Base-by-base conservation (phyloP, 2,329 filamentous ascomycete genomes). In the Fusarium devonianum region DNA sequence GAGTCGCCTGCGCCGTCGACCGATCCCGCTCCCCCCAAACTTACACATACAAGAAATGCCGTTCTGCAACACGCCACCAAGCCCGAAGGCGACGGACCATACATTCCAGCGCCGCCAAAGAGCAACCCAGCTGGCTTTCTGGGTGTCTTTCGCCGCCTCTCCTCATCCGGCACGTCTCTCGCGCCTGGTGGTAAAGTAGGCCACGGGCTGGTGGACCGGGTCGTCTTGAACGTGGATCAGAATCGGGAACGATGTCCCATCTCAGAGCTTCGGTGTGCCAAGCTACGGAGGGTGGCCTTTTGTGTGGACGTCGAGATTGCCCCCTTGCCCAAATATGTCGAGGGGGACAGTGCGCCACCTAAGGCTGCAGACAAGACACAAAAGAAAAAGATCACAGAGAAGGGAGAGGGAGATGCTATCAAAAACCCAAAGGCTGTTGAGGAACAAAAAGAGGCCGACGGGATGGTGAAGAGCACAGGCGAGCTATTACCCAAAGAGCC, bases 251-350 rank as follows among this genome's bases (percentile, higher is more conserved):
- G 94, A 57, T 96, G 91, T 69, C 80, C 84, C 17, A 84, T 97
- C 21, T 77, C 83, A 4, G 92, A 96, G 60, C 77, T 99, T 35
- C 86, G 92, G 59, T 84, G 87, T 64, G 83, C 84, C 37, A 96
- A 94, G 69, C 73, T 99, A 51, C 84, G 91, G 43, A 85, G 92
- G 42, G 94, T 99, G 1, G 89, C 93, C 0, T 99, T 99, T 67
- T 96, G 90, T 63, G 94, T 99, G 3, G 94, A 99, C 67, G 92
- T 99, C 4, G 94, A 99, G 71, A 96, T 99, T 66, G 93, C 93
- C 3, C 90, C 92, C 1, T 86, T 90, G 67, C 90, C 92, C 17
- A 86, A 84, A 62, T 94, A 95, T 62, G 73, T 77, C 11, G 89
- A 94, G 3, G 78, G 78, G 12, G 80, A 81, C 6, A 71, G 79